These are phyloP conservation scores for Paramecium tetraurelia DNA, from an alignment of 73 alveolate species.

Conservation along the genomic window DNA sequence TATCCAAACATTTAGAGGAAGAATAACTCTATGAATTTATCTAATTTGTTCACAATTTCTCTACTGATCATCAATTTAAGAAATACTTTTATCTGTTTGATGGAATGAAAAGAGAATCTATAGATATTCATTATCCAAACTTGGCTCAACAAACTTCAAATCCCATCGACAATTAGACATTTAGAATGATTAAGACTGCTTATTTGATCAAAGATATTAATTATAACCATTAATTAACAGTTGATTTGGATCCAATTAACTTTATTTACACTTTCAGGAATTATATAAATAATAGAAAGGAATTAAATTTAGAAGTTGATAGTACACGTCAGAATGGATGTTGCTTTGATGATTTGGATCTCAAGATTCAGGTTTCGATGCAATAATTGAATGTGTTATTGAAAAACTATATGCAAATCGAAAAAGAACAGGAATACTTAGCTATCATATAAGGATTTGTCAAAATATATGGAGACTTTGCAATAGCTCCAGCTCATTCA, in stretches of 20 bases:
- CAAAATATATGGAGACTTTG: background rate
- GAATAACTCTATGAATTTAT: background rate
- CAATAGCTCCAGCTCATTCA: slow-evolving; percentile 52
- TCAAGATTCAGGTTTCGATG: background rate
- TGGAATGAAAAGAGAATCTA: background rate
- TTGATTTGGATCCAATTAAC: background rate
- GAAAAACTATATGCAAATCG: background rate
- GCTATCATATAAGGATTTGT: background rate
- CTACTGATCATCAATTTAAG: background rate
- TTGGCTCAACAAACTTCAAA: background rate
- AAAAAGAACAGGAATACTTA: background rate
- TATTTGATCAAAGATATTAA: background rate
- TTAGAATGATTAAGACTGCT: slow-evolving; percentile 30
- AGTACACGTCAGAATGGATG: background rate
- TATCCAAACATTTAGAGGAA: background rate
- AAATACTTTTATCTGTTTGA: background rate
- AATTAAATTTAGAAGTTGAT: background rate
- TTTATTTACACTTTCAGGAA: background rate
- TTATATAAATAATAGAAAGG: background rate
- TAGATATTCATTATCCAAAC: slow-evolving; percentile 1
- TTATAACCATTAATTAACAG: background rate
- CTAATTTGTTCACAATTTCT: background rate
- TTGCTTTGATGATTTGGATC: slow-evolving; percentile 17
- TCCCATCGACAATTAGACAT: background rate
- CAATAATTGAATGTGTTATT: background rate